These are phyloP conservation scores for Trypanosoma theileri DNA, from an alignment of 208 protist genomes.

Conservation along the genomic window DNA sequence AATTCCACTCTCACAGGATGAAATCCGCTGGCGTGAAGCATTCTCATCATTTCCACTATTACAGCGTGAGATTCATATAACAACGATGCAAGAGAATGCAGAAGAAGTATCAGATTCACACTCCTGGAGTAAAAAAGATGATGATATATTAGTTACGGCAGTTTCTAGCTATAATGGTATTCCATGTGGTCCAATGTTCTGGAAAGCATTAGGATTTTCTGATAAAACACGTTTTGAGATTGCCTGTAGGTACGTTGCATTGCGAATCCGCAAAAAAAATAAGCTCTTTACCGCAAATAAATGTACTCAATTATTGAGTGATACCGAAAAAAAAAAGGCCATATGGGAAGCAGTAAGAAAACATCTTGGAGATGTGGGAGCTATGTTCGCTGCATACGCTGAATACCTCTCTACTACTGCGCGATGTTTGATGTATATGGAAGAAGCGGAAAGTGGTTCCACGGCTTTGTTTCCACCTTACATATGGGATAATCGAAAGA, in stretches of 20 bases:
- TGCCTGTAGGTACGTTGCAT: slow-evolving; percentile 18
- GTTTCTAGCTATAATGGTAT: slow-evolving; percentile 11
- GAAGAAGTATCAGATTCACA: not conserved
- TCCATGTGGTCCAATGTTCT: slow-evolving; percentile 20
- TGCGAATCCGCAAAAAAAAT: not conserved
- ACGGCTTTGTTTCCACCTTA: slow-evolving; percentile 19
- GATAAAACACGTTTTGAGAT: slow-evolving; percentile 17
- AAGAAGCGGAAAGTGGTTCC: not conserved
- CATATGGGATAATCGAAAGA: slow-evolving; percentile 23
- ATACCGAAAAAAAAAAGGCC: slow-evolving; percentile 3
- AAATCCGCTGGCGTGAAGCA: slow-evolving; percentile 17
- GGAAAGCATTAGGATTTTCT: slow-evolving; percentile 5
- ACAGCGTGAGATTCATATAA: not conserved
- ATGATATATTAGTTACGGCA: slow-evolving; percentile 2
- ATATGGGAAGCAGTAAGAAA: slow-evolving; percentile 4
- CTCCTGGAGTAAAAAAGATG: slow-evolving; percentile 6
- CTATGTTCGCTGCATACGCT: slow-evolving; percentile 19
- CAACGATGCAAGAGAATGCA: not conserved
- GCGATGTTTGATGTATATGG: slow-evolving; percentile 12
- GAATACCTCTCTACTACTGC: slow-evolving; percentile 3
- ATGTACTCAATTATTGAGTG: not conserved
- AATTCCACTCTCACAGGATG: slow-evolving; percentile 18
- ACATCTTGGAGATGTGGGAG: slow-evolving; percentile 18
- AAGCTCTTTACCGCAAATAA: not conserved
- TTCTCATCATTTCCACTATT: slow-evolving; percentile 9